Evolutionary conservation across 805 yeast species (phyloP).

Genomic region (Ogataea neopini): DNA sequence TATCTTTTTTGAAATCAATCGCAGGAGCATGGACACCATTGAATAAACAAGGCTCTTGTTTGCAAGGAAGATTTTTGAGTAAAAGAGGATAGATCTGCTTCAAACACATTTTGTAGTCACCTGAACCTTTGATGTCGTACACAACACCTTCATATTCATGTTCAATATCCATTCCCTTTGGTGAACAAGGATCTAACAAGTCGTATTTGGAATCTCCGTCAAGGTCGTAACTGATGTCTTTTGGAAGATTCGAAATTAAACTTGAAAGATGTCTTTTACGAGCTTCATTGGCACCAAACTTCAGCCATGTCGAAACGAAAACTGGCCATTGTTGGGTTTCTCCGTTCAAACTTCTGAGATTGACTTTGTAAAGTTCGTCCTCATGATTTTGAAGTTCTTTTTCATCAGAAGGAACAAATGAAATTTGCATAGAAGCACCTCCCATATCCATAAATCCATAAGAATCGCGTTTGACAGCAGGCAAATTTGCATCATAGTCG

Average conservation of each 20-base stretch:
- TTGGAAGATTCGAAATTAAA: slow-evolving; percentile 51
- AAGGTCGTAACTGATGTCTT: slow-evolving; percentile 43
- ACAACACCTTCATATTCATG: slow-evolving; percentile 48
- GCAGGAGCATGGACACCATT: slow-evolving; percentile 95
- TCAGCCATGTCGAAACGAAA: slow-evolving; percentile 95
- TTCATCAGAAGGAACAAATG: slow-evolving; percentile 75
- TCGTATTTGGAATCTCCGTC: slow-evolving; percentile 48
- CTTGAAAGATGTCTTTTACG: slow-evolving; percentile 65
- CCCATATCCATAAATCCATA: slow-evolving; percentile 99
- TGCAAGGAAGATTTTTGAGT: slow-evolving; percentile 77
- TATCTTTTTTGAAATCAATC: slow-evolving; percentile 75
- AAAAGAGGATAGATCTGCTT: slow-evolving; percentile 73
- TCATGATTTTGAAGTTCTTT: slow-evolving; percentile 63
- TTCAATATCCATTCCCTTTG: slow-evolving; percentile 53
- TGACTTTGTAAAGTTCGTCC: slow-evolving; percentile 71
- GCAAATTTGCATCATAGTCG: slow-evolving; percentile 38
- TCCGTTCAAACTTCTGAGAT: slow-evolving; percentile 71
- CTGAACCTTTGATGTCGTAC: slow-evolving; percentile 68
- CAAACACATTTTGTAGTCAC: slow-evolving; percentile 75
- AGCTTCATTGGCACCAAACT: slow-evolving; percentile 97
- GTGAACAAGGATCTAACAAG: slow-evolving; percentile 79
- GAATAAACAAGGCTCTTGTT: slow-evolving; percentile 86
- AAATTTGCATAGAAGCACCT: slow-evolving; percentile 95
- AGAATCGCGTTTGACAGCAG: slow-evolving; percentile 41
- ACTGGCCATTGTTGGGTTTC: slow-evolving; percentile 74